Base-by-base conservation (phyloP, 169 alveolate species). In the Plasmodium billcollinsi region DNA sequence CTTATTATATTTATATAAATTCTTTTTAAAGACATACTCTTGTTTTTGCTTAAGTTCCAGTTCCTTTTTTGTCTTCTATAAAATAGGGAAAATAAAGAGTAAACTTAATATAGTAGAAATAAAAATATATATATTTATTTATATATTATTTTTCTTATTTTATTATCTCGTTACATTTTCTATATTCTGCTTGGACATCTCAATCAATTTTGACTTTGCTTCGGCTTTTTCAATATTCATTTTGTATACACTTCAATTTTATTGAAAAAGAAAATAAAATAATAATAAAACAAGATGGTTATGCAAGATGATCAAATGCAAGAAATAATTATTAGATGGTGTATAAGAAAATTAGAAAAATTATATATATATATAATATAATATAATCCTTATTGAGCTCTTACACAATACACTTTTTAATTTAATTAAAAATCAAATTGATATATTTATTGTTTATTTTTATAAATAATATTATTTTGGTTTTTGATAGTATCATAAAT, bases 211-310 rank as follows among this genome's bases (percentile, higher is more conserved):
- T 39, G 91, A 83, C 58, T 83, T 83, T 11, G 65, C 73, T 47
- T 83, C 86, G 47, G 91, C 91, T 49, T 39, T 14, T 71, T 83
- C 85, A 70, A 73, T 66, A 63, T 83, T 83, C 91, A 83, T 83
- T 83, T 33, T 33, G 45, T 33, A 33, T 33, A 33, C 45, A 33
- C 45, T 33, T 33, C 4, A 33, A 33, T 33, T 33, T 33, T 33
- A 33, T 33, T 5, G 45, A 33, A 33, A 33, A 33, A 33, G 5
- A 33, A 33, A 33, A 33, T 0, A 33, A 33, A 33, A 33, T 33
- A 33, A 33, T 33, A 33, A 33, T 33, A 33, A 33, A 33, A 4
- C 1, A 33, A 33, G 9, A 33, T 33, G 45, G 45, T 33, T 33
- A 33, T 33, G 0, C 45, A 33, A 33, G 45, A 5, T 33, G 45